phyloP scores from a whole-genome alignment of 139 green algal species.

The Chlorella sp. region DNA sequence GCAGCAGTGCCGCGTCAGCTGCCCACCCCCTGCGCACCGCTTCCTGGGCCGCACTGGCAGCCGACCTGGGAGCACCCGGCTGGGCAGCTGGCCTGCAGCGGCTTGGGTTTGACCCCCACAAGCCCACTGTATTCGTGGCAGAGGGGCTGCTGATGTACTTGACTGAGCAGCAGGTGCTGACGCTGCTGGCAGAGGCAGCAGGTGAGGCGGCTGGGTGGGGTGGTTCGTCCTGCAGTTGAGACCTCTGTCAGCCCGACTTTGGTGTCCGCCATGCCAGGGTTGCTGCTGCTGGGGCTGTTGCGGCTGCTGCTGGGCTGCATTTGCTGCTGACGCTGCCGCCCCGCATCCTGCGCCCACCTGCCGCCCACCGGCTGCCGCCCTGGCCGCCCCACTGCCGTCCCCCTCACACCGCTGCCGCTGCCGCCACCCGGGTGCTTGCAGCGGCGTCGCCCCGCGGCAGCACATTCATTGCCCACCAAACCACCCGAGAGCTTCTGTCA shows the following conservation, averaged over 20 bases:
- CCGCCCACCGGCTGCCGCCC: too few species aligned
- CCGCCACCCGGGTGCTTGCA: not conserved
- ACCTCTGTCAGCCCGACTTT: not conserved
- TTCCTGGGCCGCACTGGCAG: not conserved
- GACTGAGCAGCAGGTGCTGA: not conserved
- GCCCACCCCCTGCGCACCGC: constrained; percentile 4
- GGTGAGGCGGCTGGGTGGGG: not conserved
- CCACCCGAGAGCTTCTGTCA: constrained; percentile 1
- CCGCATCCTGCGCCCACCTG: too few species aligned
- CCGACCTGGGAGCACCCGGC: not conserved
- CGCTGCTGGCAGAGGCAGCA: constrained; percentile 21
- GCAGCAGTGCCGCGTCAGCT: not conserved
- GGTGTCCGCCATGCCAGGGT: not conserved
- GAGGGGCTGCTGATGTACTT: constrained; percentile 42
- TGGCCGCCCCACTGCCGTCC: too few species aligned
- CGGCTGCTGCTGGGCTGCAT: too few species aligned
- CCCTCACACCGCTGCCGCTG: not conserved
- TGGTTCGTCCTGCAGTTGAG: not conserved
- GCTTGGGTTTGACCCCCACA: constrained; percentile 22
- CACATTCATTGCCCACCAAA: constrained; percentile 11
- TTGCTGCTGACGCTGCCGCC: not conserved
- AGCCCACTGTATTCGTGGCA: constrained; percentile 36
- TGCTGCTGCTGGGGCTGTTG: not conserved
- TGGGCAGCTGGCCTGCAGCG: constrained; percentile 10
- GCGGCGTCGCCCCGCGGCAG: not conserved